Base-by-base conservation (phyloP, 495 filamentous ascomycete species). In the Penicillium chermesinum region DNA sequence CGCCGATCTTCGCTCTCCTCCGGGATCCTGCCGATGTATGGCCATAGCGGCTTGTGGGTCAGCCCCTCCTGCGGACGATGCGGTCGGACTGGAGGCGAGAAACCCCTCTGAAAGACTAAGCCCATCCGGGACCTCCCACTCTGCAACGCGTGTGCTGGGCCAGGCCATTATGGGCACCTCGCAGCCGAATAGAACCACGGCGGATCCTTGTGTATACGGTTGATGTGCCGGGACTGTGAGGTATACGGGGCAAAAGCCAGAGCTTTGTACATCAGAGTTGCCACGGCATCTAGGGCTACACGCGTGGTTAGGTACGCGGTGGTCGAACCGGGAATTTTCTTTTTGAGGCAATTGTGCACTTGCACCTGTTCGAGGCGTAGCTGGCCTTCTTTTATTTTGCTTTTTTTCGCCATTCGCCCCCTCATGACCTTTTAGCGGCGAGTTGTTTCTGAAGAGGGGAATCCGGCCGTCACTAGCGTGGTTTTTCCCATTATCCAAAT, bases 1-100 rank as follows among this genome's bases (percentile, higher is more conserved):
- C 21, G 46, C 38, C 40, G 52, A 61, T 61, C 58, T 9, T 30
- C 39, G 25, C 43, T 41, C 20, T 14, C 27, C 41, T 32, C 48
- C 49, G 58, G 49, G 49, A 41, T 41, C 37, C 41, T 41, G 43
- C 59, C 55, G 52, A 51, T 27, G 33, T 42, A 61, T 49, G 47
- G 55, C 50, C 49, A 40, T 53, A 53, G 55, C 59, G 55, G 52
- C 41, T 53, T 50, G 55, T 59, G 55, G 59, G 52, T 51, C 55
- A 17, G 34, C 54, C 54, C 52, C 46, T 53, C 49, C 48, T 21
- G 32, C 34, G 32, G 45, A 52, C 49, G 44, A 50, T 50, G 46
- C 42, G 46, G 54, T 48, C 53, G 42, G 49, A 51, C 48, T 42
- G 49, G 37, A 38, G 36, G 41, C 41, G 41, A 38, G 6, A 52